These are phyloP conservation scores for Entelexis paramagnoliae DNA, from an alignment of 1,139 yeast genomes.

Conservation along the genomic window DNA sequence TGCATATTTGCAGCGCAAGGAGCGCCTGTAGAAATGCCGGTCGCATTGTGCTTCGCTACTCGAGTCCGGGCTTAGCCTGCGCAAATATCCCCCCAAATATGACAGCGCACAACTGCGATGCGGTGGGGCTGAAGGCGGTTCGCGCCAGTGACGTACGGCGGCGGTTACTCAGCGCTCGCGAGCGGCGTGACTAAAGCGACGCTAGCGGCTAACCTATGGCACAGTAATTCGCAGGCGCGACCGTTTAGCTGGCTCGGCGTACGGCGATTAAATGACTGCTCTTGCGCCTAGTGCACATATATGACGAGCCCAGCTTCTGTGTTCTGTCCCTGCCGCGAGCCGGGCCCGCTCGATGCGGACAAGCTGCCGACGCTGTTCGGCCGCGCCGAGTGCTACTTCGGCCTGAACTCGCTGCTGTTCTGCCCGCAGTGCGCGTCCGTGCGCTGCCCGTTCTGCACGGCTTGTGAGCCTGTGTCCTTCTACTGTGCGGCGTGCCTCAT, in stretches of 20 bases:
- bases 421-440: slow-evolving; percentile 23
- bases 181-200: too few relatives aligned
- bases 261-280: background rate
- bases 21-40: background rate
- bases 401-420: slow-evolving; percentile 21
- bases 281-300: too few relatives aligned
- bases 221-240: too few relatives aligned
- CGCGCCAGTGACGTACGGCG: too few relatives aligned
- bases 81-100: too few relatives aligned
- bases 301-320: slow-evolving; percentile 3
- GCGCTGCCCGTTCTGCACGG: slow-evolving; percentile 24
- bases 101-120: background rate
- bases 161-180: too few relatives aligned
- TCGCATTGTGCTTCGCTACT: background rate
- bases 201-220: too few relatives aligned
- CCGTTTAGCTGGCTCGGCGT: too few relatives aligned
- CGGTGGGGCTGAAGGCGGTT: background rate
- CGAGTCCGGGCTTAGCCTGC: too few relatives aligned
- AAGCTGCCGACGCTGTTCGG: slow-evolving; percentile 11
- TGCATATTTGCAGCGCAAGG: background rate
- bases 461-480: slow-evolving; percentile 20
- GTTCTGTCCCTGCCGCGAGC: slow-evolving; percentile 19
- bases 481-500: slow-evolving; percentile 24
- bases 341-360: slow-evolving; percentile 1
- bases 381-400: slow-evolving; percentile 15